Evolutionary conservation across 495 filamentous ascomycete species (phyloP).

Genomic region (Xanthoparmelia taractica): DNA sequence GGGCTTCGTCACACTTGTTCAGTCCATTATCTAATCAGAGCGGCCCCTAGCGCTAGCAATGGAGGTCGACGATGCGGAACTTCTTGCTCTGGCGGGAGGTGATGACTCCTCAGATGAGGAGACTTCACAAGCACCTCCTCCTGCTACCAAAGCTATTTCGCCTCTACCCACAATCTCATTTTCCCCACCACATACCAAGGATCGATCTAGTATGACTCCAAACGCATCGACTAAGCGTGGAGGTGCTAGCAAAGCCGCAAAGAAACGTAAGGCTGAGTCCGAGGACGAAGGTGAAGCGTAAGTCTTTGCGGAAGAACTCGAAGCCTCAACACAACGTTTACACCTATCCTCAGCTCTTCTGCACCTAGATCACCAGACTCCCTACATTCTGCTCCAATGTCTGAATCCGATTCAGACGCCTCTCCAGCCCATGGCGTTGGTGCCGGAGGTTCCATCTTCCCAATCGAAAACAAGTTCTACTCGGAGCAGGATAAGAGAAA

Average conservation of each 20-base stretch:
- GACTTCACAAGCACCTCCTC: constrained; percentile 27
- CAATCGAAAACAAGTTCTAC: constrained; percentile 80
- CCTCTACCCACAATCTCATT: constrained; percentile 29
- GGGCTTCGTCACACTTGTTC: constrained; percentile 1
- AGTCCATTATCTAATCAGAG: too few species aligned
- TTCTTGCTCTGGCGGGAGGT: constrained; percentile 74
- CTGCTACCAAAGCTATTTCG: constrained; percentile 29
- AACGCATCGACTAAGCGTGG: constrained; percentile 32
- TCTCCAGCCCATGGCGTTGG: constrained; percentile 44
- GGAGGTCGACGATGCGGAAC: constrained; percentile 78
- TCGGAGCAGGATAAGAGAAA: constrained; percentile 69
- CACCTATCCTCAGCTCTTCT: constrained; percentile 44
- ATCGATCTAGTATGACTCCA: constrained; percentile 39
- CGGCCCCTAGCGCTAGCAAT: constrained; percentile 30
- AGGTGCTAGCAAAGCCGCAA: constrained; percentile 38
- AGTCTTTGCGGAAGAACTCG: constrained; percentile 34
- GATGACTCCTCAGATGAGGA: constrained; percentile 47
- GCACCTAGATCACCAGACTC: constrained; percentile 62
- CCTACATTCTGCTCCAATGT: constrained; percentile 77
- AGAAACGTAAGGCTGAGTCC: constrained; percentile 49
- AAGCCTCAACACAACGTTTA: constrained; percentile 18
- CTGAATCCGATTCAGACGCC: constrained; percentile 69
- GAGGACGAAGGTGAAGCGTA: constrained; percentile 82
- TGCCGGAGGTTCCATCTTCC: constrained; percentile 62
- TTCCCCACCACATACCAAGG: constrained; percentile 30